Percentiles rank a stretch among this genome's conserved stretches.
phyloP scores from a whole-genome alignment of 1,139 yeast species.

The Nakaseomyces nivariensis region DNA sequence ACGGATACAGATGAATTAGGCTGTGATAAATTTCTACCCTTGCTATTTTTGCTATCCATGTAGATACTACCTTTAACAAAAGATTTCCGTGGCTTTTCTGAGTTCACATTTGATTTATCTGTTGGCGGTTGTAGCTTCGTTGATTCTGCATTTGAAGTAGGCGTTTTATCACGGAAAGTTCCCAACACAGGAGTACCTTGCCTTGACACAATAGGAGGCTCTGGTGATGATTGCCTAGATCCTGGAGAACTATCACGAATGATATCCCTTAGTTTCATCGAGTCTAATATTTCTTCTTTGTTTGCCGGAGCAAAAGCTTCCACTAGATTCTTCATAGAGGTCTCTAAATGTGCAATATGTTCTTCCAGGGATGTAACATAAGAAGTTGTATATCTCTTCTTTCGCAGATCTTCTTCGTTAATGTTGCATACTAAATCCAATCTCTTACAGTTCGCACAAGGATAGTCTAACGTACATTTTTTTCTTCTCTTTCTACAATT shows the following conservation, averaged over 20 bases:
- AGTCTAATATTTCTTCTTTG: slow-evolving; percentile 11
- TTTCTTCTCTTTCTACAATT: slow-evolving; percentile 32
- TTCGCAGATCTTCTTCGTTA: slow-evolving; percentile 43
- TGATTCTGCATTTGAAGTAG: background rate
- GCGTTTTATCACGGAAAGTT: background rate
- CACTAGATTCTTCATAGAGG: slow-evolving; percentile 15
- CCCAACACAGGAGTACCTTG: background rate
- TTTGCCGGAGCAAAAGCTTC: background rate
- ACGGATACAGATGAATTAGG: slow-evolving; percentile 7
- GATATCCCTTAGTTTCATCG: slow-evolving; percentile 18
- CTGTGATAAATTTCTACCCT: slow-evolving; percentile 10
- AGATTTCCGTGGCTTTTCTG: slow-evolving; percentile 13
- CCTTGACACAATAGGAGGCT: too few species aligned
- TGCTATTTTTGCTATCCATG: slow-evolving; percentile 25
- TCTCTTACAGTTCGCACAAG: slow-evolving; percentile 42
- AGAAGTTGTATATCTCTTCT: slow-evolving; percentile 41
- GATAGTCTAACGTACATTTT: slow-evolving; percentile 42
- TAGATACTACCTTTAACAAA: slow-evolving; percentile 27
- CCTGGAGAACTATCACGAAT: slow-evolving; percentile 2
- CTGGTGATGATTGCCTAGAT: background rate
- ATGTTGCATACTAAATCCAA: slow-evolving; percentile 40
- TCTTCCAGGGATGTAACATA: slow-evolving; percentile 36
- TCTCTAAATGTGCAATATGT: slow-evolving; percentile 25
- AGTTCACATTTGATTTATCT: background rate
- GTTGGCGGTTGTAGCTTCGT: background rate